These are phyloP conservation scores for Grigorovia humatica DNA, from an alignment of 805 yeast genomes.

Conservation along the genomic window DNA sequence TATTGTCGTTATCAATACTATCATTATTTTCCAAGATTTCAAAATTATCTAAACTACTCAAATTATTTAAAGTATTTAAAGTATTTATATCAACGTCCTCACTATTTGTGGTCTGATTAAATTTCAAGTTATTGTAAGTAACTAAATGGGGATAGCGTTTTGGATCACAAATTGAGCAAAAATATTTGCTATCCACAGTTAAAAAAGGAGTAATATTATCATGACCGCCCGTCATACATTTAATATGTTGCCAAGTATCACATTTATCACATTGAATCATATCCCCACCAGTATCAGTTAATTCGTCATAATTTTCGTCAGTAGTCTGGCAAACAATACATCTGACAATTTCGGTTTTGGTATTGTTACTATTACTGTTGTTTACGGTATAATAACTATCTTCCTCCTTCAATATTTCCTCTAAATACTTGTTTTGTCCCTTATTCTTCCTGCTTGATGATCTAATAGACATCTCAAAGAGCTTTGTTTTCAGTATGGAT, in stretches of 20 bases:
- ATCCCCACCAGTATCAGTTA: constrained; percentile 38
- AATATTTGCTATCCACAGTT: constrained; percentile 38
- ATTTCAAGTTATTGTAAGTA: background rate
- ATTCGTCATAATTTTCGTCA: constrained; percentile 48
- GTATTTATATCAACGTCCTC: background rate
- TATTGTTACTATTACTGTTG: constrained; percentile 8
- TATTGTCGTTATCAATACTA: background rate
- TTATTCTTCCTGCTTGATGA: constrained; percentile 35
- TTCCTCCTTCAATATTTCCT: constrained; percentile 23
- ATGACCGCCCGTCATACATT: constrained; percentile 41
- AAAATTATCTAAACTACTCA: background rate
- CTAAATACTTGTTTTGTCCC: constrained; percentile 30
- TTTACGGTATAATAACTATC: constrained; percentile 9
- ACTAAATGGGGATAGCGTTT: constrained; percentile 27
- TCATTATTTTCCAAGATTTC: background rate
- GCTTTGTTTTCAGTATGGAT: too few relatives aligned
- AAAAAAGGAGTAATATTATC: constrained; percentile 15
- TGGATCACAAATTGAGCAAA: constrained; percentile 47
- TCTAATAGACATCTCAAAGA: constrained; percentile 24
- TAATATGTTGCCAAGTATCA: constrained; percentile 62
- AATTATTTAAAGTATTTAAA: background rate
- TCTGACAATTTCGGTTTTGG: constrained; percentile 34
- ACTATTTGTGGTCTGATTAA: background rate
- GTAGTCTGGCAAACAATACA: constrained; percentile 56
- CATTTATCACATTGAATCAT: constrained; percentile 63